Percentiles rank a stretch among this genome's conserved stretches.
These are phyloP conservation scores for Mortierella hygrophila DNA, from an alignment of 192 early-diverging fungal species.

Conservation along the genomic window DNA sequence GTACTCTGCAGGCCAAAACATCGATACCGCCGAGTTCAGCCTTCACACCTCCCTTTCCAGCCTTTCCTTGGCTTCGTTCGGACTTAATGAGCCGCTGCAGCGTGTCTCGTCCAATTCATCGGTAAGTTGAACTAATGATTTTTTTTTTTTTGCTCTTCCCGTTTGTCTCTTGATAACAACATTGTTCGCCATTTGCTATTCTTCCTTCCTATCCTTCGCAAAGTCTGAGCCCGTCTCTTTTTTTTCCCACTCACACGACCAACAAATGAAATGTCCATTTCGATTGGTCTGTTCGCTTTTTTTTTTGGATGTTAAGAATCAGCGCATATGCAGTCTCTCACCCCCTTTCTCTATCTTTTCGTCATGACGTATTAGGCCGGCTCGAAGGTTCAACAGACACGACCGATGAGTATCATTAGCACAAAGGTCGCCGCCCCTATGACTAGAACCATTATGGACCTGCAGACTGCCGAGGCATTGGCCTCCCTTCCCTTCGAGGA, in stretches of 20 bases:
- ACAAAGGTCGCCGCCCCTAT: not conserved
- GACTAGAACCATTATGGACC: constrained; percentile 14
- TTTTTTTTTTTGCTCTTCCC: not conserved
- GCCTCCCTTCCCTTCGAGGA: constrained; percentile 29
- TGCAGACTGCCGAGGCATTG: constrained; percentile 36
- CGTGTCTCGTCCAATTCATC: constrained; percentile 19
- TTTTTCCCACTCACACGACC: not conserved
- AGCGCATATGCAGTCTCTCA: not conserved
- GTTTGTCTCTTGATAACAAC: not conserved
- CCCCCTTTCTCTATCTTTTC: not conserved
- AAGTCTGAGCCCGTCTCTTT: not conserved
- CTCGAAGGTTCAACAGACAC: constrained; percentile 1
- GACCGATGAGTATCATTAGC: constrained; percentile 17
- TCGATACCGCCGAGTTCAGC: constrained; percentile 24
- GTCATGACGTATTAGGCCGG: not conserved
- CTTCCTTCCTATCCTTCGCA: not conserved
- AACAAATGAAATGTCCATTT: not conserved
- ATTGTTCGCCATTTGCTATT: not conserved
- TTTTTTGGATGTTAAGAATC: not conserved
- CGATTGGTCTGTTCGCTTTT: not conserved
- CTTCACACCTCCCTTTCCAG: constrained; percentile 31
- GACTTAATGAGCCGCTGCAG: constrained; percentile 4
- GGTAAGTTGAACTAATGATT: not conserved
- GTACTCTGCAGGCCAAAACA: constrained; percentile 14
- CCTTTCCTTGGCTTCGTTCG: constrained; percentile 20